Base-by-base conservation (phyloP, 805 yeast species). In the Saccharomycopsis fodiens region DNA sequence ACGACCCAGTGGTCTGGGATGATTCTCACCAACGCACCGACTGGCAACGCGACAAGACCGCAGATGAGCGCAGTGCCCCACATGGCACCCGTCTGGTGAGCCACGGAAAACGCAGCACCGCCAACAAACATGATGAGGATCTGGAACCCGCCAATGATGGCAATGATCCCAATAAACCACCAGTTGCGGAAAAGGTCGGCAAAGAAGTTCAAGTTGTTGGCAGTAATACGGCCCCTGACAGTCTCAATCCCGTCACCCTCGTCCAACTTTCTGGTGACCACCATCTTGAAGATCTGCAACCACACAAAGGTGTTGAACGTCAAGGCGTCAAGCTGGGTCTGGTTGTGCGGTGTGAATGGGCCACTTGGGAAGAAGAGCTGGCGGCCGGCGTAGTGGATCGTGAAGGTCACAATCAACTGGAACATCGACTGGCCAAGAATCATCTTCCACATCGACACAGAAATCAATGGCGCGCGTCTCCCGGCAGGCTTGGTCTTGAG, bases 361-460 rank as follows among this genome's bases (percentile, higher is more conserved):
- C 51, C 42, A 13, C 54, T 50, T 23, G 55, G 58, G 54, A 64
- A 78, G 60, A 87, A 84, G 25, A 88, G 65, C 38, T 63, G 43
- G 13, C 64, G 61, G 16, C 97, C 96, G 7, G 78, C 84, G 64
- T 87, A 93, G 62, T 88, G 93, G 38, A 93, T 64, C 8, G 72
- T 69, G 59, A 93, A 82, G 0, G 97, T 91, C 16, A 93, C 75
- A 19, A 73, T 60, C 51, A 93, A 72, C 69, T 93, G 99, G 51
- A 79, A 74, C 13, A 71, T 49, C 1, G 96, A 74, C 66, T 93
- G 97, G 2, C 95, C 93, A 41, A 89, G 50, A 55, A 93, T 93
- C 97, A 93, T 91, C 65, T 93, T 93, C 98, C 98, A 93, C 89
- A 93, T 93, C 7, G 96, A 83, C 2, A 81, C 79, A 3, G 95